Evolutionary conservation across 2,329 filamentous ascomycete genomes (phyloP).

Genomic region (Stemphylium vesicarium): DNA sequence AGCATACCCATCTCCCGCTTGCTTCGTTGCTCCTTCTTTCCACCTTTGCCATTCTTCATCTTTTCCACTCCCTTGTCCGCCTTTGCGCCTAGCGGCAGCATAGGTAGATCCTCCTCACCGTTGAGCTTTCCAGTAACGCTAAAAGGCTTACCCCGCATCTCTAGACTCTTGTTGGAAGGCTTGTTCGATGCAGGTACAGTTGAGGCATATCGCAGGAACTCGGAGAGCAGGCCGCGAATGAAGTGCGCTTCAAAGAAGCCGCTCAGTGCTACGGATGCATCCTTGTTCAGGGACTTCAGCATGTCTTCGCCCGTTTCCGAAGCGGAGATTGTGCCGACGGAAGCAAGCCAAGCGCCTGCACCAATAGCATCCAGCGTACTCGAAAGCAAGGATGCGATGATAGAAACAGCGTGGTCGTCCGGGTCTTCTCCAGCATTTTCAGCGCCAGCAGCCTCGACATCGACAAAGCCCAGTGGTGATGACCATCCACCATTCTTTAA

Average conservation of each 20-base stretch:
- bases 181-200: constrained; percentile 39
- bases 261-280: constrained; percentile 74
- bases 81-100: constrained; percentile 78
- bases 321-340: constrained; percentile 57
- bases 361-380: constrained; percentile 79
- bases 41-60: constrained; percentile 67
- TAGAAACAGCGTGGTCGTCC: constrained; percentile 71
- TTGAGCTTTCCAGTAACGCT: constrained; percentile 44
- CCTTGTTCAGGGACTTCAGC: constrained; percentile 68
- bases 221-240: constrained; percentile 68
- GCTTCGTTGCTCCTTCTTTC: constrained; percentile 73
- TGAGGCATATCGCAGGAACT: constrained; percentile 66
- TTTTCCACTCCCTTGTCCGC: constrained; percentile 55
- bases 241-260: constrained; percentile 73
- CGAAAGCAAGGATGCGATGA: constrained; percentile 74
- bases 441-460: constrained; percentile 44
- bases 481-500: constrained; percentile 79
- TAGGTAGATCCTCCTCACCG: constrained; percentile 50
- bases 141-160: constrained; percentile 56
- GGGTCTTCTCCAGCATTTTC: constrained; percentile 57
- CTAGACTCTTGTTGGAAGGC: constrained; percentile 39
- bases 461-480: constrained; percentile 69
- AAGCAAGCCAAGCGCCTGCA: constrained; percentile 71
- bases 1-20: constrained; percentile 77
- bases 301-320: constrained; percentile 67